A percentile compares a stretch with the other conserved stretches of the same genome.
These are phyloP conservation scores for Bretschneidera sinensis DNA, from an alignment of 345 rosid genomes.

Conservation along the genomic window DNA sequence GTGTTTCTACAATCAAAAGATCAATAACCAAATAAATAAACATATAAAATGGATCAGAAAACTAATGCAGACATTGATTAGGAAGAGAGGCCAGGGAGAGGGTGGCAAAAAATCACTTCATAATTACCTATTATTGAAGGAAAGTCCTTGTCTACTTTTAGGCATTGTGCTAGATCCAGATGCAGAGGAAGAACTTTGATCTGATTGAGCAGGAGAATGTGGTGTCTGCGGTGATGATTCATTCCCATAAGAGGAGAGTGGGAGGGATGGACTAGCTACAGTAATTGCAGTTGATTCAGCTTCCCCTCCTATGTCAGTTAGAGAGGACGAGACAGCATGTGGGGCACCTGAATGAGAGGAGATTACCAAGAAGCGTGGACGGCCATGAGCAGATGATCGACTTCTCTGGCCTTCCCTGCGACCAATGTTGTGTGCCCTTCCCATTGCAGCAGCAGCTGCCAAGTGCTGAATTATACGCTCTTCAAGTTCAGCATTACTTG, in stretches of 20 bases:
- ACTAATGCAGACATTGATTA: not conserved
- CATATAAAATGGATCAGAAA: not conserved
- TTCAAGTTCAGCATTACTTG: constrained; percentile 61
- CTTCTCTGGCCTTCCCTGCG: constrained; percentile 54
- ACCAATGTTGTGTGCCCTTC: constrained; percentile 46
- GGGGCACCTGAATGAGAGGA: constrained; percentile 38
- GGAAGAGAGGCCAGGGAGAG: not conserved
- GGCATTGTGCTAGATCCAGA: constrained; percentile 31
- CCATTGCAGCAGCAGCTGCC: constrained; percentile 70
- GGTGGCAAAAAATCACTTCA: constrained; percentile 1
- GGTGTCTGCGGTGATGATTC: constrained; percentile 25
- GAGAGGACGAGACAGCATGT: constrained; percentile 31
- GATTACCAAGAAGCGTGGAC: constrained; percentile 50
- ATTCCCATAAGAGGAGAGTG: constrained; percentile 23
- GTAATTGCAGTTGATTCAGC: constrained; percentile 32
- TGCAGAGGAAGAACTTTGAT: constrained; percentile 27
- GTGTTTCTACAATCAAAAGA: constrained; percentile 24
- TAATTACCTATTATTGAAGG: constrained; percentile 38
- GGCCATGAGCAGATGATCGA: constrained; percentile 47
- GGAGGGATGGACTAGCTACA: constrained; percentile 27
- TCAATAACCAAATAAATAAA: not conserved
- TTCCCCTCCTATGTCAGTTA: constrained; percentile 25
- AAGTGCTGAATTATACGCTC: constrained; percentile 74
- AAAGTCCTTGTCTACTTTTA: constrained; percentile 29
- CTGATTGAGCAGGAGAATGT: constrained; percentile 22